These are phyloP conservation scores for Cercophora newfieldiana DNA, from an alignment of 495 filamentous ascomycete species.

Conservation along the genomic window DNA sequence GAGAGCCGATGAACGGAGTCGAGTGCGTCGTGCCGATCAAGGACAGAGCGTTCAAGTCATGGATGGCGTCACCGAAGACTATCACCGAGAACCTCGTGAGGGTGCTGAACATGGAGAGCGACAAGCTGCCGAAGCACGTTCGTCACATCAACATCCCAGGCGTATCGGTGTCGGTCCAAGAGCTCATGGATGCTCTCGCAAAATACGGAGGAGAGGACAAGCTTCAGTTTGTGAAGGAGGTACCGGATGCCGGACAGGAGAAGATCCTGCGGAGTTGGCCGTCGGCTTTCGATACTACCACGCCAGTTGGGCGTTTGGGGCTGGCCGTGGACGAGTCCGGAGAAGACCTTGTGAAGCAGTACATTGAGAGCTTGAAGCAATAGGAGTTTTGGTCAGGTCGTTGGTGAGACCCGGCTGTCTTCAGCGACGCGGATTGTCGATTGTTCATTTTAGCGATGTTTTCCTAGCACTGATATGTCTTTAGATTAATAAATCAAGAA, in stretches of 20 bases:
- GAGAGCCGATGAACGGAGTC: constrained; percentile 56
- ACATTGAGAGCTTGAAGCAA: constrained; percentile 39
- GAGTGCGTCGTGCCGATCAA: constrained; percentile 63
- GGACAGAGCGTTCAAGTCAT: constrained; percentile 61
- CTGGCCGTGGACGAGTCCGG: constrained; percentile 54
- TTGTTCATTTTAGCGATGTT: neutral
- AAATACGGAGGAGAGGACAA: constrained; percentile 69
- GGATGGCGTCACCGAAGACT: constrained; percentile 66
- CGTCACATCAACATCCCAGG: constrained; percentile 74
- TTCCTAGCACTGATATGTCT: neutral
- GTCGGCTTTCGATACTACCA: constrained; percentile 61
- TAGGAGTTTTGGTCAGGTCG: too few relatives aligned
- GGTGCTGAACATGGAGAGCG: constrained; percentile 57
- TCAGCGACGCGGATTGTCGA: neutral
- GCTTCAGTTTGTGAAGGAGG: constrained; percentile 62
- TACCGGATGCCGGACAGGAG: constrained; percentile 64
- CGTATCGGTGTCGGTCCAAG: constrained; percentile 66
- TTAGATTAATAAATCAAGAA: neutral
- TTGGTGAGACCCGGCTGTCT: neutral
- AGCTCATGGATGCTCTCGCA: constrained; percentile 73
- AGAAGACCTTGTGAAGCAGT: constrained; percentile 40
- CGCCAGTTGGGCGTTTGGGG: constrained; percentile 56
- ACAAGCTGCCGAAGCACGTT: constrained; percentile 55
- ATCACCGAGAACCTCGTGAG: constrained; percentile 70
- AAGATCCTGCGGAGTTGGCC: constrained; percentile 75